Evolutionary conservation across 495 filamentous ascomycete genomes (phyloP), one percentile per base, ranked within the genome.

Genomic region (Physcia stellaris): DNA sequence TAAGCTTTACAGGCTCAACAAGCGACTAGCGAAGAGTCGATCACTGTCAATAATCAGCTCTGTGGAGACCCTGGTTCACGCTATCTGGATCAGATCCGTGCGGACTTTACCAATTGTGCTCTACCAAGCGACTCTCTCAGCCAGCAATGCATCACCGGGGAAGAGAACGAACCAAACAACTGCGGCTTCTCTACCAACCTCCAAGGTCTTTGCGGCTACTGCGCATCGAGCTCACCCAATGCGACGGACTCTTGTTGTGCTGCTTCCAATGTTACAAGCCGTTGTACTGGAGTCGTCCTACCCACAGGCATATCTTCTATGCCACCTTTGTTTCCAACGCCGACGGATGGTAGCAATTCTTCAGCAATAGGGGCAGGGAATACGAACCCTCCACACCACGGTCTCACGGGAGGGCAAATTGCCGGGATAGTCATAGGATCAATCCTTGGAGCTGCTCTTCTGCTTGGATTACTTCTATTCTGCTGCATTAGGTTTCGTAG

Each of bases 161-260:
- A 71, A 22, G 54, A 64, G 21, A 99, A 96, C 53, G 86, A 99
- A 60, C 76, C 78, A 0, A 59, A 79, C 24, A 79, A 96, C 49
- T 99, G 92, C 59, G 92, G 92, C 30, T 99, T 77, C 55, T 71
- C 71, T 22, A 61, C 71, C 13, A 96, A 92, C 57, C 71, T 84
- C 1, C 61, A 80, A 44, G 86, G 87, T 2, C 66, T 99, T 29
- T 99, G 92, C 61, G 69, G 75, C 12, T 94, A 86, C 50, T 99
- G 92, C 57, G 68, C 68, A 20, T 63, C 74, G 10, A 86, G 80
- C 49, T 85, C 86, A 20, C 71, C 79, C 27, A 94, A 94, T 58
- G 77, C 84, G 12, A 96, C 85, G 35, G 92, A 99, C 57, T 90
- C 87, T 0, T 99, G 92, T 63, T 99, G 92, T 52, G 74, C 80